phyloP scores from a whole-genome alignment of 345 rosid species.

The Streptanthus diversifolius region DNA sequence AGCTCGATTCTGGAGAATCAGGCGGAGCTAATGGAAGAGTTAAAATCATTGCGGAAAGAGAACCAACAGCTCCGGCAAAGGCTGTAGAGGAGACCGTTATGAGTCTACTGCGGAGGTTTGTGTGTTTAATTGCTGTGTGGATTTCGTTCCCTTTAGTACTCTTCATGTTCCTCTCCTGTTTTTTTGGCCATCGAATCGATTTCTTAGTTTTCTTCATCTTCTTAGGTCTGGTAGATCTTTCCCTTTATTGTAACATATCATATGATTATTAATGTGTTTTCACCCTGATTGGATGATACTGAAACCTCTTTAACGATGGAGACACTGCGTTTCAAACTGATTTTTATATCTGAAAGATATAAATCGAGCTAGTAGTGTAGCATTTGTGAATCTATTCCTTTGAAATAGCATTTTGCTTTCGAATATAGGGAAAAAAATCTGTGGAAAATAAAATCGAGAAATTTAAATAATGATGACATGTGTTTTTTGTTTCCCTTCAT shows the following conservation, averaged over 20 bases:
- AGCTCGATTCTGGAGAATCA: conserved; percentile 76
- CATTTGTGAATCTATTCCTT: background rate
- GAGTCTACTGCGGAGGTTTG: background rate
- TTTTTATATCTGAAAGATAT: background rate
- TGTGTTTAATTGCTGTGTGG: background rate
- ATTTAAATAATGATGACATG: background rate
- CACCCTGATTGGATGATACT: background rate
- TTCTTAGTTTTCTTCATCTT: background rate
- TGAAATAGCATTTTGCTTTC: background rate
- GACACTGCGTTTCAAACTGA: background rate
- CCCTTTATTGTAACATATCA: background rate
- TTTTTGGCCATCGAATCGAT: background rate
- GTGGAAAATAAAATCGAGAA: background rate
- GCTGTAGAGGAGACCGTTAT: conserved; percentile 44
- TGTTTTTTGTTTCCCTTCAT: conserved; percentile 14
- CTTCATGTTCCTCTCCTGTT: background rate
- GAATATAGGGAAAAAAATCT: background rate
- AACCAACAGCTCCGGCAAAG: conserved; percentile 72
- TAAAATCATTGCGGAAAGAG: conserved; percentile 69
- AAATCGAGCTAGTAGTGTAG: background rate
- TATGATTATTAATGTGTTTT: background rate
- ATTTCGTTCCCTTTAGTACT: background rate
- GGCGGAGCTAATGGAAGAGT: conserved; percentile 76
- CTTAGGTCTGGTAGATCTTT: conserved; percentile 1
- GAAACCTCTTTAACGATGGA: background rate